Evolutionary conservation across 371 early-diverging fungal genomes (phyloP).

Genomic region (Rhizomucor pusillus): DNA sequence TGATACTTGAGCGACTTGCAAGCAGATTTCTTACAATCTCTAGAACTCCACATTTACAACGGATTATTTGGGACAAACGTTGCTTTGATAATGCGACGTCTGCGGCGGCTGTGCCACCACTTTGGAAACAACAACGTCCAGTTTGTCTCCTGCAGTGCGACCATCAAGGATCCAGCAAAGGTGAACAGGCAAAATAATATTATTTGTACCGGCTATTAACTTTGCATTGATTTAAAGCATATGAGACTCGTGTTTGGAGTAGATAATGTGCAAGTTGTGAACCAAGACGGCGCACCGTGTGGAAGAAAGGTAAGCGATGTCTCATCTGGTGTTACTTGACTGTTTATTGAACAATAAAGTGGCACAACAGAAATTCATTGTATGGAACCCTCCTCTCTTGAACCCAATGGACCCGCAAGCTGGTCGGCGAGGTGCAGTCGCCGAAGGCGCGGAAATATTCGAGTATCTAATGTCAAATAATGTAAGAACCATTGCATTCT

Average conservation of each 20-base stretch:
- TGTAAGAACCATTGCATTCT: conserved; percentile 50
- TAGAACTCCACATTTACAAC: conserved; percentile 75
- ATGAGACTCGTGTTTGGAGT: conserved; percentile 41
- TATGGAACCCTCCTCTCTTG: conserved; percentile 39
- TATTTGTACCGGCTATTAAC: not conserved
- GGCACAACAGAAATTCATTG: conserved; percentile 22
- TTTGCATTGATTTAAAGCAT: conserved; percentile 27
- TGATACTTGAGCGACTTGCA: not conserved
- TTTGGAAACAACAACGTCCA: conserved; percentile 44
- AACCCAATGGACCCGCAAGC: conserved; percentile 9
- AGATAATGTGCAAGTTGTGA: conserved; percentile 22
- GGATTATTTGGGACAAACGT: conserved; percentile 70
- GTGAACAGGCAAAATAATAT: conserved; percentile 12
- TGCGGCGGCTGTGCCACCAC: conserved; percentile 55
- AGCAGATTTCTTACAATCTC: not conserved
- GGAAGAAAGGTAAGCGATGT: conserved; percentile 30
- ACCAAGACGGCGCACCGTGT: conserved; percentile 45
- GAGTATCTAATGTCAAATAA: conserved; percentile 33
- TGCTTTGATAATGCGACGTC: conserved; percentile 63
- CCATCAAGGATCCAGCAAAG: conserved; percentile 50
- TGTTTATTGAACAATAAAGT: no score
- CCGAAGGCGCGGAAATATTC: conserved; percentile 33
- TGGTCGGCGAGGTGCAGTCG: conserved; percentile 21
- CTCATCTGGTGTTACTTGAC: no score
- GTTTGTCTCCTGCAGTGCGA: conserved; percentile 66